Percentiles rank a stretch among this genome's conserved stretches.
phyloP scores from a whole-genome alignment of 2,329 filamentous ascomycete species.

The Myriangium duriaei region DNA sequence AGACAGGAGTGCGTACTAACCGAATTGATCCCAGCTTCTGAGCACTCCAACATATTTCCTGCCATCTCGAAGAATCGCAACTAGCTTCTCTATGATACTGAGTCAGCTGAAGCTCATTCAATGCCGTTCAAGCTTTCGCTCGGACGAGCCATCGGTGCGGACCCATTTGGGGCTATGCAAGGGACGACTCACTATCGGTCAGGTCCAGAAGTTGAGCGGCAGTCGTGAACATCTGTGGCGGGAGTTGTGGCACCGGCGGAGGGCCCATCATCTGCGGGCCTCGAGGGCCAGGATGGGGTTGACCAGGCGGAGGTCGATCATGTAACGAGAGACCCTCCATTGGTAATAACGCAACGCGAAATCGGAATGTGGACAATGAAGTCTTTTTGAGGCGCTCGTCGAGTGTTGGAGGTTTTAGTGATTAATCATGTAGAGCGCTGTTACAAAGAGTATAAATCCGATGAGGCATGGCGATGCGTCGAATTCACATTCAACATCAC shows the following conservation, averaged over 20 bases:
- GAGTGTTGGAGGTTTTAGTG: no score
- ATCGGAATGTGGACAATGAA: no score
- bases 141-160: no score
- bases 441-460: no score
- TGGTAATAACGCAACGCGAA: no score
- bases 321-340: conserved; percentile 12
- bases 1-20: no score
- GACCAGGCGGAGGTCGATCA: conserved; percentile 12
- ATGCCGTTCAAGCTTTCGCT: no score
- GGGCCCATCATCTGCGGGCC: conserved; percentile 15
- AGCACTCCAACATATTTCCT: conserved; percentile 87
- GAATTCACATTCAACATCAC: no score
- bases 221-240: conserved; percentile 96
- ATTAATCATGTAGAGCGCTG: no score
- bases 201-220: conserved; percentile 90
- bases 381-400: no score
- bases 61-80: conserved; percentile 82
- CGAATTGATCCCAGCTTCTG: conserved; percentile 95
- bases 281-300: conserved; percentile 3
- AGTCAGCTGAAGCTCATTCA: conserved; percentile 2
- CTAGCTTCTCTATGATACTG: conserved; percentile 68
- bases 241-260: conserved; percentile 49
- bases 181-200: conserved; percentile 69
- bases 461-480: no score
- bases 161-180: no score